Percentiles rank a stretch among this genome's conserved stretches.
phyloP scores from a whole-genome alignment of 2,329 filamentous ascomycete genomes.

The Aplosporella prunicola region DNA sequence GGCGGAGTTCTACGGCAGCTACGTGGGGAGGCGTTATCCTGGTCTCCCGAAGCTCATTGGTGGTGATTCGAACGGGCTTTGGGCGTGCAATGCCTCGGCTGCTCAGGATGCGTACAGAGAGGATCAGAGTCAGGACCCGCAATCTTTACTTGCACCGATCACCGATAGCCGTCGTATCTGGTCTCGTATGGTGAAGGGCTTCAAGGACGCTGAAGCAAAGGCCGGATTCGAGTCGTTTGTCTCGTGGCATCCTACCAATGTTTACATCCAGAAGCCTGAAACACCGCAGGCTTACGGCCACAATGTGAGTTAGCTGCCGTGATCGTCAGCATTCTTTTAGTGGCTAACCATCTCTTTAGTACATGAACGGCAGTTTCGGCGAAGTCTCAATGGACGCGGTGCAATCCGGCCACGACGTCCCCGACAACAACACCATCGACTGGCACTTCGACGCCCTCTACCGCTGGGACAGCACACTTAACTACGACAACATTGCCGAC shows the following conservation, averaged over 20 bases:
- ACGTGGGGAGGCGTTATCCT: not conserved
- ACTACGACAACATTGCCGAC: conserved; percentile 2
- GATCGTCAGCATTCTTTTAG: too few species aligned
- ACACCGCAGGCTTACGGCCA: not conserved
- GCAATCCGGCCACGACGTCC: conserved; percentile 35
- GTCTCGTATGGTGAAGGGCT: not conserved
- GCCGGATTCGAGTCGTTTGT: not conserved
- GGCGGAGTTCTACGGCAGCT: not conserved
- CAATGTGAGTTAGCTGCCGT: not conserved
- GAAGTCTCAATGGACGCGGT: conserved; percentile 2
- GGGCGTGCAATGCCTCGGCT: not conserved
- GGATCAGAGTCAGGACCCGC: not conserved
- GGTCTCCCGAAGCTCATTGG: conserved; percentile 3
- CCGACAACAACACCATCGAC: conserved; percentile 47
- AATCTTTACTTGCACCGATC: not conserved
- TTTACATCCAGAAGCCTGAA: not conserved
- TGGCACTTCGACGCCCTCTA: conserved; percentile 33
- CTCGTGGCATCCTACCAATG: conserved; percentile 1
- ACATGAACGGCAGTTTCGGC: conserved; percentile 5
- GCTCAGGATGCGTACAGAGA: not conserved
- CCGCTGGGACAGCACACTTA: not conserved
- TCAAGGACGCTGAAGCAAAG: not conserved
- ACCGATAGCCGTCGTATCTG: not conserved
- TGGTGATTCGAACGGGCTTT: conserved; percentile 1
- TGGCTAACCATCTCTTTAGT: not conserved